These are phyloP conservation scores for Kwoniella pini DNA, from an alignment of 768 basidiomycete genomes.

Conservation along the genomic window DNA sequence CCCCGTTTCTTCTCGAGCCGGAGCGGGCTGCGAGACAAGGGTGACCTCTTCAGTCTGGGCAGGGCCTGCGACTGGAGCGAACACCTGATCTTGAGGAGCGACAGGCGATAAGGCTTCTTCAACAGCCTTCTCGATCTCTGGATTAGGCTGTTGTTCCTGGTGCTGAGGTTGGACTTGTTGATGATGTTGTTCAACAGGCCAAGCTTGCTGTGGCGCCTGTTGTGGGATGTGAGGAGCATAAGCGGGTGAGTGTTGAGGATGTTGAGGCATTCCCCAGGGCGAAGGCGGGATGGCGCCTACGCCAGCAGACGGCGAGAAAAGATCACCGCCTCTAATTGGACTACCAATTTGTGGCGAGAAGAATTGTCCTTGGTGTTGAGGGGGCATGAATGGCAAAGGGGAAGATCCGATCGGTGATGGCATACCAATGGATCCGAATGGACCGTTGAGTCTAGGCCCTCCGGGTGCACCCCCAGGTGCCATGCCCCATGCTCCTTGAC, in stretches of 20 bases:
- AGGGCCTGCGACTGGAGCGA: not conserved
- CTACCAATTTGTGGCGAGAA: constrained; percentile 34
- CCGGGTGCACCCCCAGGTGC: constrained; percentile 11
- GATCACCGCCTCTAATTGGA: constrained; percentile 22
- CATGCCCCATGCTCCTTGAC: constrained; percentile 19
- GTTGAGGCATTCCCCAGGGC: constrained; percentile 42
- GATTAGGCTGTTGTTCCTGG: constrained; percentile 17
- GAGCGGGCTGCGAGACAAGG: constrained; percentile 3
- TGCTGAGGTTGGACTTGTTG: constrained; percentile 19
- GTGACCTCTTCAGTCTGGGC: not conserved
- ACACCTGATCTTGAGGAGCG: constrained; percentile 3
- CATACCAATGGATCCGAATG: constrained; percentile 27
- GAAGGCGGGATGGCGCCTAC: constrained; percentile 42
- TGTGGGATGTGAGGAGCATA: constrained; percentile 7
- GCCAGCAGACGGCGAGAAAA: constrained; percentile 40
- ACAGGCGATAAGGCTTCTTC: constrained; percentile 23
- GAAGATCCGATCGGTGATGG: constrained; percentile 29
- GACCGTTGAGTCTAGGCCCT: constrained; percentile 13
- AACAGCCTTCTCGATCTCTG: constrained; percentile 19
- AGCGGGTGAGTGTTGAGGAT: constrained; percentile 10
- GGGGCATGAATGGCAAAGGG: constrained; percentile 20
- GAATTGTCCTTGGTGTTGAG: constrained; percentile 21
- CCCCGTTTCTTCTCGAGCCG: not conserved
- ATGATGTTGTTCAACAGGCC: constrained; percentile 30
- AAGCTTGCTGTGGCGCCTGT: constrained; percentile 18